phyloP scores from a whole-genome alignment of 768 basidiomycete species.

The Boletus edulis region DNA sequence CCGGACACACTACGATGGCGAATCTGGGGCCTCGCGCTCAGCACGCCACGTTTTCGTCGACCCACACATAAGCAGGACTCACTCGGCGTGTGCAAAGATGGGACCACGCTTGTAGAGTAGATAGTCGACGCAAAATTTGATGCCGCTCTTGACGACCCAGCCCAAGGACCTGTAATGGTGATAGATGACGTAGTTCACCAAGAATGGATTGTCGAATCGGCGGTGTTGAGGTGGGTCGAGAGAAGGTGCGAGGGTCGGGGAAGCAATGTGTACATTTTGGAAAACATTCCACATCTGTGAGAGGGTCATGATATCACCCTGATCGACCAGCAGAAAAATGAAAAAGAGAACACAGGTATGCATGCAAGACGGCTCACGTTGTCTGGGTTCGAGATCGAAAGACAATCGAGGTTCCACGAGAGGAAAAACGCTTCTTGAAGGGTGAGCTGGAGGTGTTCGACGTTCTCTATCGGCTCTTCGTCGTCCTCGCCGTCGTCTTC shows the following conservation, averaged over 20 bases:
- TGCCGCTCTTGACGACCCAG: conserved; percentile 94
- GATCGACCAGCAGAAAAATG: not conserved
- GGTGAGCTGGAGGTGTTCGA: conserved; percentile 90
- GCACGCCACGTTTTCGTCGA: not conserved
- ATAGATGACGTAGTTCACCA: conserved; percentile 86
- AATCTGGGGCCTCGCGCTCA: conserved; percentile 52
- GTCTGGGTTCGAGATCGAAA: conserved; percentile 62
- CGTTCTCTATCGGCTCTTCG: conserved; percentile 58
- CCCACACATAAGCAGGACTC: conserved; percentile 27
- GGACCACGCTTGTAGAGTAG: conserved; percentile 93
- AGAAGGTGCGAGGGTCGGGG: conserved; percentile 32
- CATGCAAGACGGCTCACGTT: conserved; percentile 47
- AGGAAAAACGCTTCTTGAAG: conserved; percentile 90
- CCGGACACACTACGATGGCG: conserved; percentile 85
- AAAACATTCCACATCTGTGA: conserved; percentile 64
- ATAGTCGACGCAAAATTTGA: conserved; percentile 97
- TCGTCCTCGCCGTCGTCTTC: conserved; percentile 40
- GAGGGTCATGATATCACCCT: conserved; percentile 57
- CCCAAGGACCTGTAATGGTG: conserved; percentile 96
- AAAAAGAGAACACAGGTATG: not conserved
- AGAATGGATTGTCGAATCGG: conserved; percentile 87
- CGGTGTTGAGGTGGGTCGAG: conserved; percentile 26
- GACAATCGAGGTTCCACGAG: conserved; percentile 78
- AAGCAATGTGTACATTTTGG: conserved; percentile 52
- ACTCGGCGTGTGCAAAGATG: conserved; percentile 96